Evolutionary conservation across 805 yeast genomes (phyloP).

Genomic region (Candida boidinii): DNA sequence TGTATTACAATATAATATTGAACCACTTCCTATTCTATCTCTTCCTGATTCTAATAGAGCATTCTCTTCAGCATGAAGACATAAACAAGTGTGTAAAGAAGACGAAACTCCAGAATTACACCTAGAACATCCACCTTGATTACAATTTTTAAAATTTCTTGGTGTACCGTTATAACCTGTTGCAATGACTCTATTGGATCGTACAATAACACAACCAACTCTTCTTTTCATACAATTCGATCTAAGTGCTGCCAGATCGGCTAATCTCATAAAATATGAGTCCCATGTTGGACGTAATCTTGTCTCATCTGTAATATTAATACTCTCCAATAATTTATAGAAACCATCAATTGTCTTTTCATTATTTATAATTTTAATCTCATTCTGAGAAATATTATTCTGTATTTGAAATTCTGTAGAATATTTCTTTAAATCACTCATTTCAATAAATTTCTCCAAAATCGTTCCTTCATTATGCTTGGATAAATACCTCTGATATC

Average conservation of each 20-base stretch:
- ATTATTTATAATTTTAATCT: constrained; percentile 48
- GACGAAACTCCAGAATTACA: constrained; percentile 66
- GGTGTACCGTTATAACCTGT: constrained; percentile 99
- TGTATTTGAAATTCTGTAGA: constrained; percentile 25
- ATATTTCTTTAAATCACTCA: neutral
- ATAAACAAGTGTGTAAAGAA: constrained; percentile 73
- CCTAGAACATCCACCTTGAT: constrained; percentile 90
- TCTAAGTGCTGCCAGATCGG: constrained; percentile 86
- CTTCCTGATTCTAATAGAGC: constrained; percentile 92
- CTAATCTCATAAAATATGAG: constrained; percentile 86
- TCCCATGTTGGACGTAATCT: constrained; percentile 93
- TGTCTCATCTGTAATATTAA: constrained; percentile 39
- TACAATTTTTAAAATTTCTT: constrained; percentile 76
- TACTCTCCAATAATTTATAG: constrained; percentile 26
- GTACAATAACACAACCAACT: constrained; percentile 92
- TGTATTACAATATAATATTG: constrained; percentile 85
- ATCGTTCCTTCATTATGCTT: constrained; percentile 4
- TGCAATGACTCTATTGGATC: constrained; percentile 79
- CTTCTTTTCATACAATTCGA: constrained; percentile 96
- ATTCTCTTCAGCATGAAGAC: constrained; percentile 96
- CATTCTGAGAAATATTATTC: constrained; percentile 15
- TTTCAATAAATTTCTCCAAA: constrained; percentile 8
- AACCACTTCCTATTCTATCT: constrained; percentile 59
- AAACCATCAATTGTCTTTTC: constrained; percentile 28
- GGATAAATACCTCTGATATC: constrained; percentile 29